A percentile compares a stretch with the other conserved stretches of the same genome.
Evolutionary conservation across 1,284 basidiomycete genomes (phyloP).

Genomic region (Malassezia brasiliensis): DNA sequence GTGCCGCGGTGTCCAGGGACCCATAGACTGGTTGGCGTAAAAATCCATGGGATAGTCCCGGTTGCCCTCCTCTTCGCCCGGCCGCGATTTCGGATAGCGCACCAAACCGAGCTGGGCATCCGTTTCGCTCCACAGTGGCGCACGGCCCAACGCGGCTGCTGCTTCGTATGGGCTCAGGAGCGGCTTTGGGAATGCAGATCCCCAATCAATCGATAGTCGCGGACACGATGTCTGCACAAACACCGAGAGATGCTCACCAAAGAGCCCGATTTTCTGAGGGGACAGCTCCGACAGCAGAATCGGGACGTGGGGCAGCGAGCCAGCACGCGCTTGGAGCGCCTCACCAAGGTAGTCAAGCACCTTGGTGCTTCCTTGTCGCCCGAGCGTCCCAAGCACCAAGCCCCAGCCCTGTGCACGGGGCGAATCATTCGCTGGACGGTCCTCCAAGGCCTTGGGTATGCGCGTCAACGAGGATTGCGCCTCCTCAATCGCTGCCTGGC

Average conservation of each 20-base stretch:
- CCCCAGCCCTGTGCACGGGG: slow-evolving; percentile 59
- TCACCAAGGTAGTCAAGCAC: slow-evolving; percentile 58
- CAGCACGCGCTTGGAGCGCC: slow-evolving; percentile 21
- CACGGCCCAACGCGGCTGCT: slow-evolving; percentile 69
- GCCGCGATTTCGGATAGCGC: slow-evolving; percentile 32
- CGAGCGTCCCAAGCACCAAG: slow-evolving; percentile 87
- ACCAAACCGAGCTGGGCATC: slow-evolving; percentile 45
- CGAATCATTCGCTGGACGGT: slow-evolving; percentile 6
- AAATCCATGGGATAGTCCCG: slow-evolving; percentile 88
- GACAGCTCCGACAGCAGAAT: slow-evolving; percentile 92
- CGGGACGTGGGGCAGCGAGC: slow-evolving; percentile 61
- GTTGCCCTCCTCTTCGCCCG: slow-evolving; percentile 46
- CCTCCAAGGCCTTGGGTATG: neutral
- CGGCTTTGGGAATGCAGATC: slow-evolving; percentile 69
- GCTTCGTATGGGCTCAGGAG: slow-evolving; percentile 90
- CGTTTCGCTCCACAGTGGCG: slow-evolving; percentile 56
- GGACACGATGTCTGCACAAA: slow-evolving; percentile 96
- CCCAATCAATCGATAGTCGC: slow-evolving; percentile 90
- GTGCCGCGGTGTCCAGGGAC: slow-evolving; percentile 50
- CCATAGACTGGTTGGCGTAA: slow-evolving; percentile 65
- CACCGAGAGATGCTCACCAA: slow-evolving; percentile 64
- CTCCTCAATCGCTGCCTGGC: slow-evolving; percentile 62
- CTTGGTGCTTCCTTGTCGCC: slow-evolving; percentile 80
- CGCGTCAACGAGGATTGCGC: slow-evolving; percentile 26
- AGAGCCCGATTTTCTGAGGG: slow-evolving; percentile 78